Base-by-base conservation (phyloP, 2,329 filamentous ascomycete genomes). In the Phyllosticta citribraziliensis region DNA sequence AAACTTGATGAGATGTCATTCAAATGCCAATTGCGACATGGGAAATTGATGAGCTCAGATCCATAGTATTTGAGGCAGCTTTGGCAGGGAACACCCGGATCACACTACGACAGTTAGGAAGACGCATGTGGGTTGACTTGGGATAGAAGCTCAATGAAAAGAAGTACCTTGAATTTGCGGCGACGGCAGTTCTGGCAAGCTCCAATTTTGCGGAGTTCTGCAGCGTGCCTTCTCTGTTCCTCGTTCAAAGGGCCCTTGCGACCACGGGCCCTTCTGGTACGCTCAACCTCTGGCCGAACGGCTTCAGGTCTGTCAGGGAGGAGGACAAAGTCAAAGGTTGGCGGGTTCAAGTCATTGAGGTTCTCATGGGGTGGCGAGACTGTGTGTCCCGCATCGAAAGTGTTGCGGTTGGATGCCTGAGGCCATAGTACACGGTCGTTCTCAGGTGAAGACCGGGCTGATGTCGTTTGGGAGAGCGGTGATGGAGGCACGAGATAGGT, bases 41-140 rank as follows among this genome's bases (percentile, higher is more conserved):
- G 74, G 35, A 69, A 64, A 5, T 72, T 69, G 52, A 74, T 61
- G 27, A 75, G 64, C 52, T 74, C 70, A 22, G 68, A 66, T 60
- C 72, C 73, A 66, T 69, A 75, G 59, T 74, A 69, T 22, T 73
- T 69, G 24, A 75, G 64, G 55, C 74, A 76, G 1, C 72, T 67
- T 47, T 67, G 70, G 67, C 74, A 76, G 11, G 74, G 74, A 40
- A 69, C 72, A 0, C 73, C 73, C n/a, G 69, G 67, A 56, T 76
- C 74, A 56, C 74, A 76, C 65, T 67, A 52, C 27, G 11, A 52
- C 9, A 5, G 35, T 11, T 22, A 17, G 11, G 14, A 25, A 27
- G 25, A 52, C n/a, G 60, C 51, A 22, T 47, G 27, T 10, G 30
- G 20, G 14, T 33, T 30, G 19, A 6, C 20, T 60, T 6, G 17